Conservation (phyloP, 2,329 filamentous ascomycete genomes). For the Ophiostoma angusticollis region DNA sequence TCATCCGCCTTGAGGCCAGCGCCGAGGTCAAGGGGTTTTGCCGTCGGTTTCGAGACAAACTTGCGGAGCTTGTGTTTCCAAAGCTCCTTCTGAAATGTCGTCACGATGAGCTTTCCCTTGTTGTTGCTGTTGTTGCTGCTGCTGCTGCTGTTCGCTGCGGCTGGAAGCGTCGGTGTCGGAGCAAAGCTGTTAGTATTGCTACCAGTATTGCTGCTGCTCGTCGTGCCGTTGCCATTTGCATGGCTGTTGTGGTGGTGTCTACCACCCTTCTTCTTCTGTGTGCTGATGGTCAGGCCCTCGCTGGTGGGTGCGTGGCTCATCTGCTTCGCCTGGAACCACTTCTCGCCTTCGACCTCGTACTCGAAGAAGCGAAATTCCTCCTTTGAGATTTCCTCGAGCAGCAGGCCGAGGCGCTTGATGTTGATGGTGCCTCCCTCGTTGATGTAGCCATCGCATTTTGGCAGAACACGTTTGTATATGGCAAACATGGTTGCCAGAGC, state of each 20-base stretch:
- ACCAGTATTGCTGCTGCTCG: conserved; percentile 16
- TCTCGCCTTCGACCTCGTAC: conserved; percentile 72
- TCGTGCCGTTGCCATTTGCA: conserved; percentile 13
- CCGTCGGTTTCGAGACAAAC: conserved; percentile 59
- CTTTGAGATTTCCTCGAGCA: conserved; percentile 74
- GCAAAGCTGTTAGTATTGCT: conserved; percentile 2
- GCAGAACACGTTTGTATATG: conserved; percentile 83
- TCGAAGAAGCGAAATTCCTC: conserved; percentile 93
- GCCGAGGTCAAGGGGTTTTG: conserved; percentile 59
- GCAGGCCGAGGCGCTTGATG: conserved; percentile 59
- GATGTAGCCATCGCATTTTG: conserved; percentile 82
- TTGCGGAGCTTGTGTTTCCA: conserved; percentile 71
- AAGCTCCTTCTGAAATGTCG: conserved; percentile 65
- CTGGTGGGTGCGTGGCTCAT: conserved; percentile 42
- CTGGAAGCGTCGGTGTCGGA: conserved; percentile 3
- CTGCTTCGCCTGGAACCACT: conserved; percentile 84
- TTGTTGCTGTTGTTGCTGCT: conserved; percentile 34
- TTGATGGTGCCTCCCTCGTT: conserved; percentile 94
- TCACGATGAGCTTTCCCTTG: conserved; percentile 58
- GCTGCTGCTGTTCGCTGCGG: not conserved
- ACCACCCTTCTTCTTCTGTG: conserved; percentile 8
- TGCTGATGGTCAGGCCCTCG: conserved; percentile 30
- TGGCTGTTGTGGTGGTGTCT: not conserved
- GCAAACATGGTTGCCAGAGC: conserved; percentile 95
- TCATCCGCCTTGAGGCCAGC: conserved; percentile 64